Conservation (phyloP, 495 filamentous ascomycete genomes). For the Penicillium cinerascens region DNA sequence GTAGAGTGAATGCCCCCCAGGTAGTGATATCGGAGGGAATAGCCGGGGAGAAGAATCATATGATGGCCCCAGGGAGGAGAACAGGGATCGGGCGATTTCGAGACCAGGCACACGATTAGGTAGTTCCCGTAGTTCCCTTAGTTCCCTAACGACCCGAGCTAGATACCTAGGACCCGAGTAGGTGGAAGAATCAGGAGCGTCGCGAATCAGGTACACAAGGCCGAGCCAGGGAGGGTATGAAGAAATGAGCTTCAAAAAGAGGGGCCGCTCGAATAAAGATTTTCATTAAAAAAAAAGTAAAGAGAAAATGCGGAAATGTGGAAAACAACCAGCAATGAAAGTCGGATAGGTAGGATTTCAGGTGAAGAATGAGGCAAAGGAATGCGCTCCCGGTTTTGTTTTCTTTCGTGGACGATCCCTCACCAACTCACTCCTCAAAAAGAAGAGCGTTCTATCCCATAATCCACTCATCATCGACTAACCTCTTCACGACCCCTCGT, state of each 20-base stretch:
- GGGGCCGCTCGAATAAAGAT: too few species aligned
- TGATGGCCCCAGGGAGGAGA: neutral
- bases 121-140: neutral
- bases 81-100: neutral
- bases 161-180: neutral
- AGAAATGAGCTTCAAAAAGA: neutral
- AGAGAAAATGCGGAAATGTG: neutral
- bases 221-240: neutral
- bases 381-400: neutral
- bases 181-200: neutral
- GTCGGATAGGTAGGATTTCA: neutral
- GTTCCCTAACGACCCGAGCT: neutral
- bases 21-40: neutral
- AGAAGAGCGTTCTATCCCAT: neutral
- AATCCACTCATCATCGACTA: neutral
- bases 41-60: neutral
- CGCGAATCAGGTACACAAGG: neutral
- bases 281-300: too few species aligned
- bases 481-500: neutral
- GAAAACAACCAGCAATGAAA: neutral
- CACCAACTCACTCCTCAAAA: neutral
- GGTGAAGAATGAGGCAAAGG: neutral
- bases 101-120: neutral
- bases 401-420: neutral
- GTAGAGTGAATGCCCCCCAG: neutral